Conservation (phyloP, 306 rosid species). For the Mucuna pruriens region DNA sequence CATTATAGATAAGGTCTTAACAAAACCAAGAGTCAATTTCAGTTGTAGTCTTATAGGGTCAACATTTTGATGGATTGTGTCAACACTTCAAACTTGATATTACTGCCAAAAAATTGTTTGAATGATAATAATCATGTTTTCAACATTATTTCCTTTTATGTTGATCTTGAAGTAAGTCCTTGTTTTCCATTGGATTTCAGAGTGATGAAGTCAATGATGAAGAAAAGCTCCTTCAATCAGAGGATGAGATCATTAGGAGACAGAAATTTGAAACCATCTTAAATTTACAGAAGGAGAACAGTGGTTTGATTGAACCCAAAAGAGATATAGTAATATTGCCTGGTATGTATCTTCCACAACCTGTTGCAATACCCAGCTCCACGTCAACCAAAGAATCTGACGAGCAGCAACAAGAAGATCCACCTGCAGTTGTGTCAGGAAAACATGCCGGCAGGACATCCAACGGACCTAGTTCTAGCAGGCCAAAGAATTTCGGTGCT, state of each 20-base stretch:
- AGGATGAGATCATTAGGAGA: slow-evolving; percentile 60
- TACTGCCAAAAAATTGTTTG: slow-evolving; percentile 2
- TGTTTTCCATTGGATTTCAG: slow-evolving; percentile 50
- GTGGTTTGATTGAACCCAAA: slow-evolving; percentile 74
- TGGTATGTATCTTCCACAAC: slow-evolving; percentile 72
- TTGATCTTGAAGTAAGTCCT: slow-evolving; percentile 9
- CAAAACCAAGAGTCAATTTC: slow-evolving; percentile 19
- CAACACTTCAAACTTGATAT: slow-evolving; percentile 5
- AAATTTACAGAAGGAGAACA: slow-evolving; percentile 68
- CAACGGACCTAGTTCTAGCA: slow-evolving; percentile 45
- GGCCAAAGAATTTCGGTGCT: slow-evolving; percentile 37
- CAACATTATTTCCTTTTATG: neutral
- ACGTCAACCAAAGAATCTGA: slow-evolving; percentile 40
- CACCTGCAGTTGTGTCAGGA: slow-evolving; percentile 33
- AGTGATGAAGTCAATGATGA: slow-evolving; percentile 38
- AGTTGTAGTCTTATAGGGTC: neutral
- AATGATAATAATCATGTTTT: neutral
- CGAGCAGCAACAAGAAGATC: slow-evolving; percentile 47
- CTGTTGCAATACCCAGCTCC: slow-evolving; percentile 32
- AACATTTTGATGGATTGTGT: neutral
- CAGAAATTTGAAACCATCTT: slow-evolving; percentile 64
- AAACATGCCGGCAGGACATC: slow-evolving; percentile 29
- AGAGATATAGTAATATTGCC: slow-evolving; percentile 56
- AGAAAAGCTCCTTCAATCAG: slow-evolving; percentile 57
- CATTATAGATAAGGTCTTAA: neutral